These are phyloP conservation scores for Zygotorulaspora danielsina DNA, from an alignment of 805 yeast genomes.

Conservation along the genomic window DNA sequence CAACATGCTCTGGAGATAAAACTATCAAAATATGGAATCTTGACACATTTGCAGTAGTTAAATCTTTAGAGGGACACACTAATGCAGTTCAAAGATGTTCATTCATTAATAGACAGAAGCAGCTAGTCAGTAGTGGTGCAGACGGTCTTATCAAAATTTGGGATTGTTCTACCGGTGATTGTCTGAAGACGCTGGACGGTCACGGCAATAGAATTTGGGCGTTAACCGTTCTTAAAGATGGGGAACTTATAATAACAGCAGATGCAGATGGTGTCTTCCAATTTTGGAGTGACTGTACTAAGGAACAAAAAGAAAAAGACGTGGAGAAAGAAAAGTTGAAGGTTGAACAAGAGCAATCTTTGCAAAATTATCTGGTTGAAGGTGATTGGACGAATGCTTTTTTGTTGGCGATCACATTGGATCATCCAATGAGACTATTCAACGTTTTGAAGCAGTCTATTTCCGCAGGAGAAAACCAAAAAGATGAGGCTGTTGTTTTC, in stretches of 20 bases:
- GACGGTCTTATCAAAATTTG: slow-evolving; percentile 92
- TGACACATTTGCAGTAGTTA: slow-evolving; percentile 65
- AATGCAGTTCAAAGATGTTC: slow-evolving; percentile 83
- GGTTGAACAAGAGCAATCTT: slow-evolving; percentile 85
- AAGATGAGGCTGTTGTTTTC: slow-evolving; percentile 14
- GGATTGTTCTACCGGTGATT: slow-evolving; percentile 76
- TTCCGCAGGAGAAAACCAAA: slow-evolving; percentile 38
- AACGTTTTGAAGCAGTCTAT: slow-evolving; percentile 66
- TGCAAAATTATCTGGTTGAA: slow-evolving; percentile 65
- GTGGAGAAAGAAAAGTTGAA: slow-evolving; percentile 47
- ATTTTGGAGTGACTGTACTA: slow-evolving; percentile 85
- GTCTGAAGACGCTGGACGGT: slow-evolving; percentile 80
- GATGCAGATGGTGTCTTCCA: slow-evolving; percentile 94
- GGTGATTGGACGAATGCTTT: slow-evolving; percentile 89
- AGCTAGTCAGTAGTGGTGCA: slow-evolving; percentile 75
- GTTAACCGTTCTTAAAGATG: slow-evolving; percentile 59
- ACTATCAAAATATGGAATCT: slow-evolving; percentile 87
- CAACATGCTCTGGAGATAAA: slow-evolving; percentile 90
- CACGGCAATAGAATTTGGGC: slow-evolving; percentile 97
- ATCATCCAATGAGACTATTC: slow-evolving; percentile 86
- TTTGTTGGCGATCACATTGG: slow-evolving; percentile 73
- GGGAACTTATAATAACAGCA: slow-evolving; percentile 70
- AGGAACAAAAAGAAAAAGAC: slow-evolving; percentile 55
- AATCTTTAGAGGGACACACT: slow-evolving; percentile 91
- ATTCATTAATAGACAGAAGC: slow-evolving; percentile 63